Evolutionary conservation across 148 eudicot genomes (phyloP).

Genomic region (Diospyros lotus): DNA sequence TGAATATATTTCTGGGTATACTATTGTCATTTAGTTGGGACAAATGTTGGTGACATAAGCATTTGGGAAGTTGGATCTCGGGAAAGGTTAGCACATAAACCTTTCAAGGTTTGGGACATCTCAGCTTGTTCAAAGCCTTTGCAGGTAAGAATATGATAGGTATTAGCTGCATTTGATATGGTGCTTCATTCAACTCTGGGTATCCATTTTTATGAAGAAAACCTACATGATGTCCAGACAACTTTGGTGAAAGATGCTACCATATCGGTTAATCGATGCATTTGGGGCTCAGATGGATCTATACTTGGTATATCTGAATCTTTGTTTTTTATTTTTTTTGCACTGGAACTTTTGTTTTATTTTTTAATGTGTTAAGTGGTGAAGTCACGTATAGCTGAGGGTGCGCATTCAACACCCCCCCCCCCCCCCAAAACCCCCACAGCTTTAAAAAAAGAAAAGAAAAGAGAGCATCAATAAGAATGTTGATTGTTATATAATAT

Average conservation of each 20-base stretch:
- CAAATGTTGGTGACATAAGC: constrained; percentile 68
- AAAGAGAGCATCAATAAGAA: too few species aligned
- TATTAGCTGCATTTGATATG: constrained; percentile 1
- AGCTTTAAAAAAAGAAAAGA: too few species aligned
- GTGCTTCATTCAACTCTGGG: neutral
- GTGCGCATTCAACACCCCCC: too few species aligned
- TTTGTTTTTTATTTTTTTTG: neutral
- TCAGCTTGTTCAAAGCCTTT: constrained; percentile 48
- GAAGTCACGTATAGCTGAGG: too few species aligned
- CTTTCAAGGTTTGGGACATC: constrained; percentile 68
- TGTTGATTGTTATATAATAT: too few species aligned
- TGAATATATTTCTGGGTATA: constrained; percentile 5
- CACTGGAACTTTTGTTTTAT: neutral
- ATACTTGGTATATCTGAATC: constrained; percentile 36
- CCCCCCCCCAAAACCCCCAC: too few species aligned
- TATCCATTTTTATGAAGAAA: constrained; percentile 1
- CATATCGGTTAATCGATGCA: constrained; percentile 48
- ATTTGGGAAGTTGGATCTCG: constrained; percentile 71
- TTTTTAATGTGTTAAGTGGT: neutral
- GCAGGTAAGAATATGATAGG: constrained; percentile 35
- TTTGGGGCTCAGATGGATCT: constrained; percentile 63
- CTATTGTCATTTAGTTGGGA: constrained; percentile 46
- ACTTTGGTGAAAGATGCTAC: constrained; percentile 50
- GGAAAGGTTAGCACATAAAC: constrained; percentile 52
- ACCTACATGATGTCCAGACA: constrained; percentile 24